phyloP scores from a whole-genome alignment of 164 flowering plant genomes.

The Stephania japonica region DNA sequence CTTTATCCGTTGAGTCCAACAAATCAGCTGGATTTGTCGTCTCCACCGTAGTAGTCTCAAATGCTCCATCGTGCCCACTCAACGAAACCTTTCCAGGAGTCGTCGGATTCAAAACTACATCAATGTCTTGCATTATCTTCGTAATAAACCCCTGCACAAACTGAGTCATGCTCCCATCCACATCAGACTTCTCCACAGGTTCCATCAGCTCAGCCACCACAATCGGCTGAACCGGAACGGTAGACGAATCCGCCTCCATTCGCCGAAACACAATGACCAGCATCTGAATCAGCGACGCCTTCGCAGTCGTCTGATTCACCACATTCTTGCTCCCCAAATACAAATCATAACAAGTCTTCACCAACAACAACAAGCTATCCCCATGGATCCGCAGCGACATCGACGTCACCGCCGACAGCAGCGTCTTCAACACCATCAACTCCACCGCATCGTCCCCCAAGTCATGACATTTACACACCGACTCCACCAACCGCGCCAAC shows the following conservation, averaged over 20 bases:
- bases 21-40: slow-evolving; percentile 92
- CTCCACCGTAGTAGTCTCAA: slow-evolving; percentile 86
- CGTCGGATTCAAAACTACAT: slow-evolving; percentile 72
- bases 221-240: slow-evolving; percentile 95
- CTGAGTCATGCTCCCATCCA: slow-evolving; percentile 68
- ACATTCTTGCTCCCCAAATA: slow-evolving; percentile 83
- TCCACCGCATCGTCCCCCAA: slow-evolving; percentile 75
- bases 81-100: slow-evolving; percentile 35
- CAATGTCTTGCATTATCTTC: slow-evolving; percentile 88
- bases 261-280: slow-evolving; percentile 91
- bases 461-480: slow-evolving; percentile 82
- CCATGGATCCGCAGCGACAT: slow-evolving; percentile 80
- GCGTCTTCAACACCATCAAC: slow-evolving; percentile 61
- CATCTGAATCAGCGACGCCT: slow-evolving; percentile 95
- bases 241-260: slow-evolving; percentile 98
- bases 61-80: slow-evolving; percentile 85
- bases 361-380: slow-evolving; percentile 80
- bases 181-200: slow-evolving; percentile 74
- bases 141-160: slow-evolving; percentile 96
- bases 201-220: slow-evolving; percentile 97
- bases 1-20: slow-evolving; percentile 97
- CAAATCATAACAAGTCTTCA: slow-evolving; percentile 91
- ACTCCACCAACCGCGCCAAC: slow-evolving; percentile 52
- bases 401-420: slow-evolving; percentile 85
- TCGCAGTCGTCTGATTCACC: slow-evolving; percentile 95